Conservation (phyloP, 164 flowering plant genomes). For the Macadamia tetraphylla region DNA sequence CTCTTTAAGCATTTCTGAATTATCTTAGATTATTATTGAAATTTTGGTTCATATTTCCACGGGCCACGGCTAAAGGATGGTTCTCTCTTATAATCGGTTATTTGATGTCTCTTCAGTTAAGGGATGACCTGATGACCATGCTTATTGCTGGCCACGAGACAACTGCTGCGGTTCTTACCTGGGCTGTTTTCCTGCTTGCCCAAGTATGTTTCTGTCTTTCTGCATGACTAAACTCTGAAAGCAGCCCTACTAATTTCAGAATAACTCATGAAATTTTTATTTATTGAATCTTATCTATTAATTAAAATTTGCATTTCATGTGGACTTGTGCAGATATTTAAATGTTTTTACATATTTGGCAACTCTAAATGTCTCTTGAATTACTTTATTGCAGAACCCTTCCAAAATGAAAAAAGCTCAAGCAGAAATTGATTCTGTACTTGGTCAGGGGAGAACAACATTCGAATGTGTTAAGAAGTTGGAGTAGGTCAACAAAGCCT, state of each 20-base stretch:
- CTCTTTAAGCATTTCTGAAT: slow-evolving; percentile 2
- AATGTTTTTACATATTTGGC: not conserved
- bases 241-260: not conserved
- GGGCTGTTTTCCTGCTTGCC: slow-evolving; percentile 91
- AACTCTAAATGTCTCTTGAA: slow-evolving; percentile 3
- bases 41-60: not conserved
- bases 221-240: not conserved
- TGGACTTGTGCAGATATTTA: too few relatives aligned
- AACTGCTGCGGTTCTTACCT: slow-evolving; percentile 97
- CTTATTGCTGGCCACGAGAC: slow-evolving; percentile 99
- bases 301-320: too few relatives aligned
- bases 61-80: not conserved
- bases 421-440: slow-evolving; percentile 80
- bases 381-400: slow-evolving; percentile 58
- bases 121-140: slow-evolving; percentile 99
- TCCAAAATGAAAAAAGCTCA: slow-evolving; percentile 89
- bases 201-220: slow-evolving; percentile 42
- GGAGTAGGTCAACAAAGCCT: slow-evolving; percentile 44
- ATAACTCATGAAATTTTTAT: not conserved
- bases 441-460: slow-evolving; percentile 51
- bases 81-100: not conserved
- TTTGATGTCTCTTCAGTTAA: slow-evolving; percentile 46
- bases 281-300: too few relatives aligned
- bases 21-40: not conserved
- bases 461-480: slow-evolving; percentile 64